Evolutionary conservation across 2,329 filamentous ascomycete genomes (phyloP), one percentile per base, ranked within the genome.

Genomic region (Penicillium sp.): DNA sequence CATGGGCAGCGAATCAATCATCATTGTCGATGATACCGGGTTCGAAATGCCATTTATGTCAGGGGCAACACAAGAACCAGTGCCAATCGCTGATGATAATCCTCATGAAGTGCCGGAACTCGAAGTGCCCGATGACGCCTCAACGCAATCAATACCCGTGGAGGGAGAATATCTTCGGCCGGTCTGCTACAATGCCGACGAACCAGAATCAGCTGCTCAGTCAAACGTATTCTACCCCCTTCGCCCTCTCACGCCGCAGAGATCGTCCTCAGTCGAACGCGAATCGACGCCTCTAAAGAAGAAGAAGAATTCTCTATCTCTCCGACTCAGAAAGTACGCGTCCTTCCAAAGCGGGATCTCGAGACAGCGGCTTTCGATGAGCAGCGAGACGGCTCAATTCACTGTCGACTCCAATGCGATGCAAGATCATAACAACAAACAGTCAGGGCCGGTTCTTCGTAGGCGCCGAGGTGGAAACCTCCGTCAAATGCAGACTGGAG

Each of bases 1-100:
- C 0, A 81, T 82, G 12, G 90, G 91, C n/a, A 96, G 91, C 79
- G 89, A 93, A 69, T 96, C 91, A 0, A 96, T 96, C 63, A 83
- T 96, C 55, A 96, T 96, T 68, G 86, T 96, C 36, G 90, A 96
- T 65, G 83, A 83, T 61, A 85, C 83, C 33, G 76, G 77, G 8
- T 65, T 74, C 9, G 67, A 73, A 38, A 61, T 71, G 33, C 72
- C 75, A n/a, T 53, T 71, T 5, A 78, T 76, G 70, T 72, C 77
- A 12, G 77, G 77, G 8, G 76, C 70, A 5, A 59, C 76, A 15
- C 55, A 60, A 31, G 61, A 59, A 6, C 27, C 49, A 15, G 56
- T 49, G 39, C 25, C 48, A 17, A 49, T 44, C n/a, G 10, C 8
- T 9, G 21, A 55, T 27, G 43, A 44, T 29, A 15, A 47, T 12